phyloP scores from a whole-genome alignment of 768 basidiomycete species.

The Termitomyces sp. region DNA sequence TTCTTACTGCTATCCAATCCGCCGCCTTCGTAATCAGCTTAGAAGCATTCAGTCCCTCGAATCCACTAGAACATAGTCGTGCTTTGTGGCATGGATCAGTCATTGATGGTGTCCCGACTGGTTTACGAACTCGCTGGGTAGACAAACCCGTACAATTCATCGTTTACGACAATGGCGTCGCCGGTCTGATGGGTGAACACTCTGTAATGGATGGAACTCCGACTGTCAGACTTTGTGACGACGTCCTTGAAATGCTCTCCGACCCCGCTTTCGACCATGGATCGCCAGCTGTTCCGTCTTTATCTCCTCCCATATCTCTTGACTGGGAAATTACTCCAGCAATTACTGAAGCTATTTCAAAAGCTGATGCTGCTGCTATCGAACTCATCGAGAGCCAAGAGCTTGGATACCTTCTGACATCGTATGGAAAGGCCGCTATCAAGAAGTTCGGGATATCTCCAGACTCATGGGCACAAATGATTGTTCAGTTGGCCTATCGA shows the following conservation, averaged over 20 bases:
- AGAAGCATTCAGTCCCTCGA: slow-evolving; percentile 53
- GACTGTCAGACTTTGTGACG: slow-evolving; percentile 65
- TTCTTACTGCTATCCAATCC: slow-evolving; percentile 73
- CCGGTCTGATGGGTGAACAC: slow-evolving; percentile 92
- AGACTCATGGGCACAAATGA: slow-evolving; percentile 92
- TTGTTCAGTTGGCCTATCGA: slow-evolving; percentile 84
- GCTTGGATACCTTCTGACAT: slow-evolving; percentile 56
- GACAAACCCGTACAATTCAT: slow-evolving; percentile 90
- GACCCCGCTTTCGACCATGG: slow-evolving; percentile 63
- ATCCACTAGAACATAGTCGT: slow-evolving; percentile 56
- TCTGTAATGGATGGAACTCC: slow-evolving; percentile 90
- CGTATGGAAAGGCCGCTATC: slow-evolving; percentile 82
- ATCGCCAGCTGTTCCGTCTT: slow-evolving; percentile 16
- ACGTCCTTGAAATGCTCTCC: slow-evolving; percentile 55
- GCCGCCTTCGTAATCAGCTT: slow-evolving; percentile 82
- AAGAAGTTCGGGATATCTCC: slow-evolving; percentile 88
- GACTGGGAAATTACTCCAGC: slow-evolving; percentile 56
- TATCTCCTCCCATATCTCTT: slow-evolving; percentile 40
- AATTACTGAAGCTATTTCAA: slow-evolving; percentile 44
- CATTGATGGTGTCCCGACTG: slow-evolving; percentile 36
- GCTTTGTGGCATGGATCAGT: slow-evolving; percentile 79
- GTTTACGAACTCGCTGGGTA: slow-evolving; percentile 76
- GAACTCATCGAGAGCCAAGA: slow-evolving; percentile 60
- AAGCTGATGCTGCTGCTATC: slow-evolving; percentile 48
- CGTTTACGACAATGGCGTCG: slow-evolving; percentile 73